Base-by-base conservation (phyloP, 2,329 filamentous ascomycete genomes). In the Venturia carpophila region DNA sequence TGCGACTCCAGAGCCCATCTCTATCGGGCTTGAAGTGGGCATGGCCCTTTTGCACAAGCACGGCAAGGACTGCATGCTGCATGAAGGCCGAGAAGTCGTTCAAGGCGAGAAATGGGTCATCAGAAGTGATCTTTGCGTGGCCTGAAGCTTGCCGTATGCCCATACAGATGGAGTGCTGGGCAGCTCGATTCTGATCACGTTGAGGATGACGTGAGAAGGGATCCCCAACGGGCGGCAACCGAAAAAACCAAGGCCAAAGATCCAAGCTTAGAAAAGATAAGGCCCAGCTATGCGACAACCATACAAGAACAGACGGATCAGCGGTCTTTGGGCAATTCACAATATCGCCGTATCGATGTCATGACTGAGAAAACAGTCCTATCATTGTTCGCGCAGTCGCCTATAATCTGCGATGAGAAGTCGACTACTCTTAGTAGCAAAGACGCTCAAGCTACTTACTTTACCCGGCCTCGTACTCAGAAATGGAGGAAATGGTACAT, bases 51-150 rank as follows among this genome's bases (percentile, higher is more conserved):
- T 97, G 67, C 93, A 97, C 76, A 90, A 90, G 68, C 93, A 97
- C 76, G 92, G 93, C 0, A 84, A 91, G 69, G 89, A 93, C 68
- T 97, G 93, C 76, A 84, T 97, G 79, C 77, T 97, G 71, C 92
- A 96, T 75, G 92, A 96, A 75, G 92, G 92, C 0, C 83, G 84
- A 66, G 87, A 95, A 73, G 92, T 96, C 0, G 82, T 78, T 1
- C 81, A 83, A 52, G 92, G 92, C 11, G 91, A 96, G 78, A 96
- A 96, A 76, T 96, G 92, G 92, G 87, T 96, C 67, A 83, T 96
- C 67, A 81, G 92, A 69, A 95, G 89, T 68, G 92, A 96, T 79
- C 76, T 96, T 52, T 91, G 88, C 71, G 82, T 92, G 17, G 80
- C 75, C 68, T 78, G 82, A 58, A 37, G 30, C 30, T 34, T 34